A percentile compares a stretch with the other conserved stretches of the same genome.
These are phyloP conservation scores for Mucor lusitanicus DNA, from an alignment of 371 early-diverging fungal genomes.

Conservation along the genomic window DNA sequence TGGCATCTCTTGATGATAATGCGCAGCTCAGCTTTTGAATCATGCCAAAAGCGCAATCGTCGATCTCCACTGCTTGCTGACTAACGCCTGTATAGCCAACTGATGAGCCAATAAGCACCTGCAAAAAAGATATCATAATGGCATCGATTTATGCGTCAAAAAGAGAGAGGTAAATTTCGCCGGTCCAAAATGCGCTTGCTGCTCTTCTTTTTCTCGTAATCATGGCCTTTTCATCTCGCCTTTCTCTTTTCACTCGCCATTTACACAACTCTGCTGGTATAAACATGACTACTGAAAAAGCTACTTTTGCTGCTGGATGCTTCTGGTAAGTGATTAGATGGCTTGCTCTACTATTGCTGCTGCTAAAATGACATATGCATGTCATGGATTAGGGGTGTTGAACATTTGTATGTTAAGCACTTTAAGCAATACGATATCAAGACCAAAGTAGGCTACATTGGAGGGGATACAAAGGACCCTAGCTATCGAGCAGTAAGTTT, in stretches of 20 bases:
- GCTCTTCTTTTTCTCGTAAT: neutral
- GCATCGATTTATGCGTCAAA: neutral
- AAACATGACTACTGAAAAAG: conserved; percentile 27
- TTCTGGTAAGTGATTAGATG: conserved; percentile 31
- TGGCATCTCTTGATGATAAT: too few species aligned
- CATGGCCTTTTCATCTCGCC: conserved; percentile 9
- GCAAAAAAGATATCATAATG: too few species aligned
- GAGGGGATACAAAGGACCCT: conserved; percentile 62
- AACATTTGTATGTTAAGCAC: conserved; percentile 74
- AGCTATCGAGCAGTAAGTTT: conserved; percentile 62
- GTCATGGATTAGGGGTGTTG: conserved; percentile 75
- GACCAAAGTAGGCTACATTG: conserved; percentile 84
- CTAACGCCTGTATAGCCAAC: too few species aligned
- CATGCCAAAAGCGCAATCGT: too few species aligned
- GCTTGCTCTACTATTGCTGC: neutral
- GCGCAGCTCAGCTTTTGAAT: too few species aligned
- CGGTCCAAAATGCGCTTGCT: neutral
- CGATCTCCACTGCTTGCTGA: too few species aligned
- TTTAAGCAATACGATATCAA: conserved; percentile 56
- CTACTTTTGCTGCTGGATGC: conserved; percentile 46
- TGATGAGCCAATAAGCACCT: too few species aligned
- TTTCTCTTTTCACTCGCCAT: conserved; percentile 11
- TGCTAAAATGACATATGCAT: neutral
- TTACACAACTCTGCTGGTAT: neutral
- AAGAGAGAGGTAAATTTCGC: neutral